Percentiles rank a stretch among this genome's conserved stretches.
Conservation (phyloP, 78 protist genomes). For the Isochrysis galbana region DNA sequence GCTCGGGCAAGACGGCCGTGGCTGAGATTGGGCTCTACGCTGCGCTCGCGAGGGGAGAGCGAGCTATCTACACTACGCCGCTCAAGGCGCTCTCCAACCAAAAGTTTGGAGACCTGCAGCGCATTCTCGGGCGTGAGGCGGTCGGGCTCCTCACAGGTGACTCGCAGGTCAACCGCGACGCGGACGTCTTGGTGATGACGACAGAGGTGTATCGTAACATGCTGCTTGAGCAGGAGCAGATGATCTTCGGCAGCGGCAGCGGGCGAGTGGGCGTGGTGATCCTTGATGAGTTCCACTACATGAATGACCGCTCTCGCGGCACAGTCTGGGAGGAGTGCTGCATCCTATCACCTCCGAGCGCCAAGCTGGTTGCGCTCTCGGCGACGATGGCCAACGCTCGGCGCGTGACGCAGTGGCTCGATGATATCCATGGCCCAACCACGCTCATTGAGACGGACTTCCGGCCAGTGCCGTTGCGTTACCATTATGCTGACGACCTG, state of each 20-base stretch:
- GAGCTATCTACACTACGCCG: constrained; percentile 53
- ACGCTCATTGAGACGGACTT: neutral
- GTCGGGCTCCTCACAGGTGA: constrained; percentile 59
- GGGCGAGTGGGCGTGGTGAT: constrained; percentile 29
- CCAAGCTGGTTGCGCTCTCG: constrained; percentile 31
- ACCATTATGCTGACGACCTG: neutral
- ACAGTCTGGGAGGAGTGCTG: constrained; percentile 52
- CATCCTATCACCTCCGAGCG: neutral
- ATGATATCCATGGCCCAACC: constrained; percentile 15
- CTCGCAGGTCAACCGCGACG: neutral
- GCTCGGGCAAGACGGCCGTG: constrained; percentile 50
- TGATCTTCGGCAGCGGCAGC: neutral
- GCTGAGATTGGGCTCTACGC: constrained; percentile 17
- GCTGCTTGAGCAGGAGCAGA: constrained; percentile 8
- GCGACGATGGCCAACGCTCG: constrained; percentile 46
- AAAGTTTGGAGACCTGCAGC: constrained; percentile 32
- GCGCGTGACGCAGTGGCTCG: constrained; percentile 28
- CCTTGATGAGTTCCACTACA: constrained; percentile 60
- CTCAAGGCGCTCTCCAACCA: constrained; percentile 58
- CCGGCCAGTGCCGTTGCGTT: constrained; percentile 45
- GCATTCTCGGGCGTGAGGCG: neutral
- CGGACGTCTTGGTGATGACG: constrained; percentile 28
- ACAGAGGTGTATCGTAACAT: constrained; percentile 54
- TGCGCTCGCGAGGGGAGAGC: neutral
- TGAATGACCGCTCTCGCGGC: constrained; percentile 48